Evolutionary conservation across 2,329 filamentous ascomycete species (phyloP).

Genomic region (Microsporum ferrugineum): DNA sequence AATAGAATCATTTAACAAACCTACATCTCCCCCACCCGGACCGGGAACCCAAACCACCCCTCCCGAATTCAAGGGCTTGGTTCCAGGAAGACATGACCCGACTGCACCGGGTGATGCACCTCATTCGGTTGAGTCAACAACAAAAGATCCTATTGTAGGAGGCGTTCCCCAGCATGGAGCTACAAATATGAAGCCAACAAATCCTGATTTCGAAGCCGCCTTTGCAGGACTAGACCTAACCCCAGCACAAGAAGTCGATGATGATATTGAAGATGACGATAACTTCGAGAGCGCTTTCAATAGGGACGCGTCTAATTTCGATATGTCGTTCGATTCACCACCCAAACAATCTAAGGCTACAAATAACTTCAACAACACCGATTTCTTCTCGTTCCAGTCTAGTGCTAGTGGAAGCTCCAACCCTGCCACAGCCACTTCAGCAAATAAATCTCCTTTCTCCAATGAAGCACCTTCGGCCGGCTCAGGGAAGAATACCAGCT

Average conservation of each 20-base stretch:
- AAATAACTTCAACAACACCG: slow-evolving; percentile 18
- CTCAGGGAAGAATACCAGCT: slow-evolving; percentile 21
- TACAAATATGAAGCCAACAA: slow-evolving; percentile 20
- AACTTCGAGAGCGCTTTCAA: slow-evolving; percentile 24
- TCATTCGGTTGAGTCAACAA: slow-evolving; percentile 29
- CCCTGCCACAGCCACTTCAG: not conserved
- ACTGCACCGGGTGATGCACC: slow-evolving; percentile 29
- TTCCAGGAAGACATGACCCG: slow-evolving; percentile 31
- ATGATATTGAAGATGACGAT: slow-evolving; percentile 38
- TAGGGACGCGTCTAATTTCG: slow-evolving; percentile 31
- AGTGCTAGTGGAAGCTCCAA: slow-evolving; percentile 12
- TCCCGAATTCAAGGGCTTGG: slow-evolving; percentile 30
- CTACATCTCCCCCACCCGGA: slow-evolving; percentile 32
- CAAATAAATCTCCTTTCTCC: slow-evolving; percentile 4
- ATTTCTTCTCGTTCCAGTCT: slow-evolving; percentile 32
- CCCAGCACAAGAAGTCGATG: slow-evolving; percentile 34
- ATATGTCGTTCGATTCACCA: slow-evolving; percentile 38
- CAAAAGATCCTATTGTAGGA: slow-evolving; percentile 27
- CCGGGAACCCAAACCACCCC: slow-evolving; percentile 46
- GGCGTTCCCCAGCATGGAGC: slow-evolving; percentile 24
- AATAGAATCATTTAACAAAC: slow-evolving; percentile 29
- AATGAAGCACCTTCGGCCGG: slow-evolving; percentile 19
- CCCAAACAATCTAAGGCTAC: slow-evolving; percentile 21
- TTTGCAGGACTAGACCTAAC: slow-evolving; percentile 36
- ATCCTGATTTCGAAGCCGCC: slow-evolving; percentile 37